Evolutionary conservation across 768 basidiomycete species (phyloP).

Genomic region (Boletus eberwhitei): DNA sequence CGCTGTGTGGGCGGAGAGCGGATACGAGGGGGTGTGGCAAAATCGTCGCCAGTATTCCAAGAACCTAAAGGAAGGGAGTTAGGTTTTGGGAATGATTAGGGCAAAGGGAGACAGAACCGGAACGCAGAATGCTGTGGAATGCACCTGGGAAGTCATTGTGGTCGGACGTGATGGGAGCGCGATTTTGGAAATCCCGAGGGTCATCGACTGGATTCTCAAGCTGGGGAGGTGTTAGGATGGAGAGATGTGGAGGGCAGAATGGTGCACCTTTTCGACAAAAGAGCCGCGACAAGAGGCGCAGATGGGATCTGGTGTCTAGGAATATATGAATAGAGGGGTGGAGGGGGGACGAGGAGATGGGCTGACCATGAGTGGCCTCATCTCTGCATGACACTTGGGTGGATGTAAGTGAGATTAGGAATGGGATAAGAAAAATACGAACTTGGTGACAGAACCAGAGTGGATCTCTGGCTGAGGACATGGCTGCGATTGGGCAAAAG

Average conservation of each 20-base stretch:
- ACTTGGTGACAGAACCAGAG: constrained; percentile 82
- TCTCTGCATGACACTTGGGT: constrained; percentile 78
- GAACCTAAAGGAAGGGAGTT: constrained; percentile 4
- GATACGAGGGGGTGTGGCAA: constrained; percentile 3
- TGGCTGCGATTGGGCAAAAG: not conserved
- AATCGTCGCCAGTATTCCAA: not conserved
- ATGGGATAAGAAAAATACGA: constrained; percentile 3
- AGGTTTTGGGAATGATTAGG: not conserved
- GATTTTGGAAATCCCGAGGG: constrained; percentile 62
- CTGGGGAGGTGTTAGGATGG: constrained; percentile 35
- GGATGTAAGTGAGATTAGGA: constrained; percentile 10
- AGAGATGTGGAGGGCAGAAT: not conserved
- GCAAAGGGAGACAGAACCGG: constrained; percentile 11
- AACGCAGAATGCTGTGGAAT: constrained; percentile 51
- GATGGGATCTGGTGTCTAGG: constrained; percentile 73
- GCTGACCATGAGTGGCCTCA: constrained; percentile 80
- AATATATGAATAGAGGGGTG: not conserved
- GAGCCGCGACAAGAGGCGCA: constrained; percentile 79
- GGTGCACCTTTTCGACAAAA: constrained; percentile 71
- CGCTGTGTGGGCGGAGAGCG: constrained; percentile 16
- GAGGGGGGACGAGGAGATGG: not conserved
- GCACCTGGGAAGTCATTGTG: constrained; percentile 36
- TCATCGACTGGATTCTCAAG: constrained; percentile 74
- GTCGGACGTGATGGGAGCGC: constrained; percentile 25
- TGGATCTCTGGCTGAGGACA: constrained; percentile 65